These are phyloP conservation scores for Saturnispora gosingensis DNA, from an alignment of 805 yeast genomes.

Conservation along the genomic window DNA sequence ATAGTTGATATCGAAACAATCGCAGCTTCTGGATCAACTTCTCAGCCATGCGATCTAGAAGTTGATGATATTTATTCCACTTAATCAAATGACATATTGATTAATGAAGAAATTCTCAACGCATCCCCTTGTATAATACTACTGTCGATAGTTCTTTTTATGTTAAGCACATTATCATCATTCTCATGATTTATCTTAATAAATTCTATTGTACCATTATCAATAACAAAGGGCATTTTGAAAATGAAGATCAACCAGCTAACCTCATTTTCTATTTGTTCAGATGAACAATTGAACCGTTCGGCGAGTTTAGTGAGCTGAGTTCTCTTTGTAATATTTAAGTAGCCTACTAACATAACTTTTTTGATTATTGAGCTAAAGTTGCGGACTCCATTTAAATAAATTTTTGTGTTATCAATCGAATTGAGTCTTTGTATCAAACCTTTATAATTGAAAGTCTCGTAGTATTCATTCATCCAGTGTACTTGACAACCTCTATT, in stretches of 20 bases:
- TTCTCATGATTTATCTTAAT: conserved; percentile 2
- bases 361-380: neutral
- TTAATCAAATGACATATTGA: conserved; percentile 7
- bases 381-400: neutral
- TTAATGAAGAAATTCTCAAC: neutral
- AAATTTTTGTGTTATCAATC: neutral
- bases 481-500: neutral
- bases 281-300: conserved; percentile 16
- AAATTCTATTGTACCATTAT: conserved; percentile 13
- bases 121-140: conserved; percentile 11
- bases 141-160: conserved; percentile 9
- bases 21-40: conserved; percentile 51
- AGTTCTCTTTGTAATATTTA: conserved; percentile 12
- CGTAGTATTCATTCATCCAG: conserved; percentile 1
- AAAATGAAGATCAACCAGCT: conserved; percentile 16
- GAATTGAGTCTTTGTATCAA: neutral
- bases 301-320: conserved; percentile 16
- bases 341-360: neutral
- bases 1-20: conserved; percentile 68
- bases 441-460: neutral
- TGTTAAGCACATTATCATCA: neutral
- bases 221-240: conserved; percentile 20
- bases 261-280: conserved; percentile 14
- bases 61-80: conserved; percentile 25
- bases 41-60: conserved; percentile 32